Conservation (phyloP, 345 rosid species). For the Acer negundo region DNA sequence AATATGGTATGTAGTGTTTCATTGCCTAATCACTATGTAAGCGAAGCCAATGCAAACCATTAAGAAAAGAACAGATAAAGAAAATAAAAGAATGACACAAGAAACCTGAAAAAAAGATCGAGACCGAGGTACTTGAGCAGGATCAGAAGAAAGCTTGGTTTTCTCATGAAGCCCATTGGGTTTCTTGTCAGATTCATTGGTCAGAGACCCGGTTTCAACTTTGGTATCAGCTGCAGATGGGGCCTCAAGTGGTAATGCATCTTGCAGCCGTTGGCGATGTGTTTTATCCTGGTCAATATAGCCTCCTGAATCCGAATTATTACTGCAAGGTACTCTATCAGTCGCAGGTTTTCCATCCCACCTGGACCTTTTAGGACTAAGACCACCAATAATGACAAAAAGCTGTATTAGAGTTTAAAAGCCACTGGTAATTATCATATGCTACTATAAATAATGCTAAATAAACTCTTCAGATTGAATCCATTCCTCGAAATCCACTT, state of each 20-base stretch:
- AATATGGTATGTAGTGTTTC: neutral
- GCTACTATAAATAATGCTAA: neutral
- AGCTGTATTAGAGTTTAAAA: neutral
- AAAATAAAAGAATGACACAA: slow-evolving; percentile 13
- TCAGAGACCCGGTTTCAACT: slow-evolving; percentile 31
- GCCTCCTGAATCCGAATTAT: slow-evolving; percentile 41
- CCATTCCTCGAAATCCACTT: neutral
- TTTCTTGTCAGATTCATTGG: slow-evolving; percentile 55
- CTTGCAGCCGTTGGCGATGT: slow-evolving; percentile 50
- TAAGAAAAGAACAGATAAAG: neutral
- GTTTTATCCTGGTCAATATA: slow-evolving; percentile 40
- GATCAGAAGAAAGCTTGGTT: slow-evolving; percentile 40
- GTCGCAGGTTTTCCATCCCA: slow-evolving; percentile 67
- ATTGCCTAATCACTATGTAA: neutral
- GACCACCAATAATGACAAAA: slow-evolving; percentile 4
- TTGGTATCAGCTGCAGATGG: slow-evolving; percentile 31
- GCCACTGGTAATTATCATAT: neutral
- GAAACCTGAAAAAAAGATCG: slow-evolving; percentile 70
- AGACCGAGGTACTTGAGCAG: slow-evolving; percentile 53
- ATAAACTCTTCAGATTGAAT: neutral
- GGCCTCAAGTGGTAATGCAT: slow-evolving; percentile 57
- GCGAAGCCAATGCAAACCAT: neutral
- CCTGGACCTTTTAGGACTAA: slow-evolving; percentile 81
- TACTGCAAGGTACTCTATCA: slow-evolving; percentile 39
- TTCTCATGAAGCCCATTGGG: slow-evolving; percentile 37